Base-by-base conservation (phyloP, 2,329 filamentous ascomycete genomes). In the Chaetomium sp. region DNA sequence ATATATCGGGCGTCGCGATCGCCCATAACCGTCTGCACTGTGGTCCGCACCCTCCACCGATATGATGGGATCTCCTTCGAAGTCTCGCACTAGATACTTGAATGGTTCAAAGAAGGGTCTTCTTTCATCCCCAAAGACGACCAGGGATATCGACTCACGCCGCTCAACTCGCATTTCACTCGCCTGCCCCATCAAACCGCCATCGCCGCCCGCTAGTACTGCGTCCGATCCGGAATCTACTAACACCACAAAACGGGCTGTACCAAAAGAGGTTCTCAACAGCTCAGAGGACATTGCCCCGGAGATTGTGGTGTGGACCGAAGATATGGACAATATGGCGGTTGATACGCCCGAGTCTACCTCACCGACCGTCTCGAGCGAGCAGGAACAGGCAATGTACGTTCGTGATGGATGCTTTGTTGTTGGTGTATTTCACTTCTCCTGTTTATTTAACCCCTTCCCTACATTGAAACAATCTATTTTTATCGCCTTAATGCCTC, bases 261-360 rank as follows among this genome's bases (percentile, higher is more conserved):
- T 35, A 12, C 14, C 27, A 10, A 48, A 45, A 45, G 12, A 42
- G 41, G 36, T 35, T 14, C 49, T 37, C 5, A 46, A 43, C 49
- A 49, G 42, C 36, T 47, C 52, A 10, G 66, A 67, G 47, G 70
- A 74, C 40, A 70, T 71, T 37, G 71, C 69, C 3, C 67, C 71
- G 4, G 74, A 75, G 57, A 77, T 77, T 33, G 64, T 76, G 4
- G 75, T 76, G 14, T 75, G 73, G 69, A 75, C 73, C 35, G 74
- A 71, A 53, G 66, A 71, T 11, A 73, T 75, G 68, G 69, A 74
- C 19, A 55, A 59, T 27, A 70, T 72, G 67, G 68, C 70, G 33
- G 56, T 66, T 27, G 66, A 65, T 56, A 58, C 62, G 4, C 55
- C 64, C 33, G 62, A 62, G 44, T 57, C 45, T 40, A 51, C 46